Conservation (phyloP, 2,329 filamentous ascomycete species). For the Raffaelea deltoideospora region DNA sequence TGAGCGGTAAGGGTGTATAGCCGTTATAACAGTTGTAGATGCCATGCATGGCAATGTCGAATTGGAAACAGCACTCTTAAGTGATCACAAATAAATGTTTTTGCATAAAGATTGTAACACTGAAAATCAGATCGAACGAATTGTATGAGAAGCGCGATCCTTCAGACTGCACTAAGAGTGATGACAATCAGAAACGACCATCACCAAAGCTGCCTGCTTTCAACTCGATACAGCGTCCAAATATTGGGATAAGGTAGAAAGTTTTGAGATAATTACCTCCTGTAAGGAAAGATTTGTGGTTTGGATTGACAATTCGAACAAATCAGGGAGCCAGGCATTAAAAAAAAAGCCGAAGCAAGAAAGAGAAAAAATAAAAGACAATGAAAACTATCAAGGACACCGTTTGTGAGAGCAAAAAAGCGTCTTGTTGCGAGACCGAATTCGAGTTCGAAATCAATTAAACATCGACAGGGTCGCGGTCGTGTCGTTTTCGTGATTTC, state of each 20-base stretch:
- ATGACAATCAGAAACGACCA: too few relatives aligned
- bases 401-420: too few relatives aligned
- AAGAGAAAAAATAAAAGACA: not conserved
- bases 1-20: constrained; percentile 11
- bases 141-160: too few relatives aligned
- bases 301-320: not conserved
- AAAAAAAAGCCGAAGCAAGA: too few relatives aligned
- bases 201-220: too few relatives aligned
- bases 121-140: too few relatives aligned
- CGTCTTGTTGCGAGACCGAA: not conserved
- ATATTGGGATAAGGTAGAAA: too few relatives aligned
- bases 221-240: too few relatives aligned
- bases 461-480: constrained; percentile 8
- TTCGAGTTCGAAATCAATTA: constrained; percentile 10
- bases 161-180: too few relatives aligned
- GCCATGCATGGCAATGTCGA: constrained; percentile 14
- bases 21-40: constrained; percentile 20
- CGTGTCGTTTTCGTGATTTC: constrained; percentile 15
- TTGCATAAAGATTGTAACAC: too few relatives aligned
- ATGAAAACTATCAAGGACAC: not conserved
- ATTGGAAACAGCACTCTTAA: not conserved
- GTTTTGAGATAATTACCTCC: too few relatives aligned
- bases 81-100: not conserved
- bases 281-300: not conserved
- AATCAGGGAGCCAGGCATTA: too few relatives aligned